Conservation (phyloP, 306 rosid species). For the Dryas octopetala region DNA sequence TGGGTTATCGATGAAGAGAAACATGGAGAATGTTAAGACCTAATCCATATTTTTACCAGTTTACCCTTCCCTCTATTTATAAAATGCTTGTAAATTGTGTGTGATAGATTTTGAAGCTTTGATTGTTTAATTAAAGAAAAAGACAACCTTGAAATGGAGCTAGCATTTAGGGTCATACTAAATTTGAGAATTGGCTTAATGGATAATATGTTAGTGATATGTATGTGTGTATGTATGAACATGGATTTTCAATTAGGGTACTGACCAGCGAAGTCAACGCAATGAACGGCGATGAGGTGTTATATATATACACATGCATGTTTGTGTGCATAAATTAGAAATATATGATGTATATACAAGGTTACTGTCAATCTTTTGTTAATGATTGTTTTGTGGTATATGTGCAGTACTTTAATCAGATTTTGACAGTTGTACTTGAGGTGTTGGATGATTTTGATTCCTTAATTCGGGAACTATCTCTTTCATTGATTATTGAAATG, state of each 20-base stretch:
- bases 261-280: neutral
- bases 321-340: neutral
- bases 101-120: neutral
- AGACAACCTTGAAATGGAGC: neutral
- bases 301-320: neutral
- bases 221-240: neutral
- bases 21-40: neutral
- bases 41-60: neutral
- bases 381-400: conserved; percentile 32
- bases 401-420: conserved; percentile 98
- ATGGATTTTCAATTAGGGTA: neutral
- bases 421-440: conserved; percentile 86
- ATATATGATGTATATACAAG: neutral
- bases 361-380: neutral
- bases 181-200: neutral
- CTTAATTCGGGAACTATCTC: conserved; percentile 78
- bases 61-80: neutral
- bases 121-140: neutral
- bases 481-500: conserved; percentile 78
- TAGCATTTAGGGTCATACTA: neutral
- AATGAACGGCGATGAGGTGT: neutral
- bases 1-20: neutral
- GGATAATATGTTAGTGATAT: neutral
- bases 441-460: conserved; percentile 87
- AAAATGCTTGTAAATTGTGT: neutral